phyloP scores from a whole-genome alignment of 2,329 filamentous ascomycete genomes.

The Curvularia hawaiiensis region DNA sequence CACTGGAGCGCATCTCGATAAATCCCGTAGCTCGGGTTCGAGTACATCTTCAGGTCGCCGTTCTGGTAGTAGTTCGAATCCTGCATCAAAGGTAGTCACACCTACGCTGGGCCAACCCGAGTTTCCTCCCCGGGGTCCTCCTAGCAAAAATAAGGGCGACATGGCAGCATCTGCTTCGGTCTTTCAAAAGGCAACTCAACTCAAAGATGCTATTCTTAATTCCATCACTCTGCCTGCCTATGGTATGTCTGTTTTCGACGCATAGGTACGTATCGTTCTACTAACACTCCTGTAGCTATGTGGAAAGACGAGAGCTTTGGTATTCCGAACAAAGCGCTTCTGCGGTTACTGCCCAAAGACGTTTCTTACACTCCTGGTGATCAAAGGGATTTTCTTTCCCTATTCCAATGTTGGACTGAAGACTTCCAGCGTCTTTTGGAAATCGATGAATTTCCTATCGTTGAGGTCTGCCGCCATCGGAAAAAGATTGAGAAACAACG shows the following conservation, averaged over 20 bases:
- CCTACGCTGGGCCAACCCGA: constrained; percentile 63
- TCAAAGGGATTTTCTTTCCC: constrained; percentile 59
- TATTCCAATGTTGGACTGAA: constrained; percentile 68
- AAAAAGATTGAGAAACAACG: constrained; percentile 63
- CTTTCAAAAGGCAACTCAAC: constrained; percentile 72
- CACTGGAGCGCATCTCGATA: constrained; percentile 38
- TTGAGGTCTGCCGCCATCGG: constrained; percentile 66
- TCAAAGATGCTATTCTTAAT: constrained; percentile 79
- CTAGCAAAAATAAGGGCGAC: constrained; percentile 55
- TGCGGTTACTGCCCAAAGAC: constrained; percentile 50
- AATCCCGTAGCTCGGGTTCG: constrained; percentile 44
- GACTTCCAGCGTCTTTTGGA: constrained; percentile 67
- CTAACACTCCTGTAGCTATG: constrained; percentile 57
- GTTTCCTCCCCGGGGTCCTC: constrained; percentile 72
- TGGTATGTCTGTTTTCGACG: constrained; percentile 38
- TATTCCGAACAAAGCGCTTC: constrained; percentile 71
- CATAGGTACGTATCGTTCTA: neutral
- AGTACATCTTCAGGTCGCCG: constrained; percentile 48
- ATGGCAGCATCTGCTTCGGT: constrained; percentile 66
- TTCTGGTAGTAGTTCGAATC: constrained; percentile 39
- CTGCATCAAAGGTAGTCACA: constrained; percentile 52
- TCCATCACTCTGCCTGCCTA: constrained; percentile 76
- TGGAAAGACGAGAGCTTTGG: constrained; percentile 79
- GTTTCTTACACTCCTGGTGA: constrained; percentile 42
- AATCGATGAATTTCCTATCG: constrained; percentile 68